Conservation (phyloP, 495 filamentous ascomycete genomes). For the Cercophora newfieldiana region DNA sequence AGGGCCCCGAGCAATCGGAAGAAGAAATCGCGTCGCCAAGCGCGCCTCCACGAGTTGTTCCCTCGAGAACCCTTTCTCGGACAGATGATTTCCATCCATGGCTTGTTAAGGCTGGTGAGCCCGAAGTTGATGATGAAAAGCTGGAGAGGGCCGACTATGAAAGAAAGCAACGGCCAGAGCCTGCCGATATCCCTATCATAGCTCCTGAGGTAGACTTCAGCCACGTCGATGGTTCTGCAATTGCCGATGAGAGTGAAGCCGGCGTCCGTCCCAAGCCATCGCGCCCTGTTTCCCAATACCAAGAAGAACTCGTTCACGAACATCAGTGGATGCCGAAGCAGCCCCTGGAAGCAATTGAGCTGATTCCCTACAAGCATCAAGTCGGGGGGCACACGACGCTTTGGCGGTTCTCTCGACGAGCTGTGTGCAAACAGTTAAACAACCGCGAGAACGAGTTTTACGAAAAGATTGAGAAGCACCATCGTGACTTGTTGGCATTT, state of each 20-base stretch:
- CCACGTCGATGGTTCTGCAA: conserved; percentile 39
- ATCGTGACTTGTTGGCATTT: conserved; percentile 87
- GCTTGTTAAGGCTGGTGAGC: conserved; percentile 53
- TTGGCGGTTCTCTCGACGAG: conserved; percentile 90
- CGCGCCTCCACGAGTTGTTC: conserved; percentile 29
- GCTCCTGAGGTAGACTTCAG: conserved; percentile 31
- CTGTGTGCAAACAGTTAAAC: conserved; percentile 96
- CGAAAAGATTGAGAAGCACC: conserved; percentile 85
- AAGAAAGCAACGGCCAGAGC: conserved; percentile 19
- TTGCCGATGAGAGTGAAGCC: conserved; percentile 43
- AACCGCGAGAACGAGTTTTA: conserved; percentile 98
- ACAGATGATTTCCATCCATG: conserved; percentile 46
- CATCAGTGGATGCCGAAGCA: conserved; percentile 50
- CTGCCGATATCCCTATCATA: conserved; percentile 30
- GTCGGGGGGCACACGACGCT: conserved; percentile 95
- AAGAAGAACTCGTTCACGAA: conserved; percentile 49
- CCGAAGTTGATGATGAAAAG: conserved; percentile 42
- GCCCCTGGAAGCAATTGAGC: conserved; percentile 86
- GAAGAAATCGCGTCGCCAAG: conserved; percentile 38
- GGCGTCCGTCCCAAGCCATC: conserved; percentile 30
- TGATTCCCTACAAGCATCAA: conserved; percentile 96
- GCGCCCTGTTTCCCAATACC: conserved; percentile 39
- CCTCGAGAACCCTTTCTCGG: conserved; percentile 32
- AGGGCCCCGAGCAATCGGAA: conserved; percentile 59
- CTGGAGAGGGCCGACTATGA: conserved; percentile 29